A percentile compares a stretch with the other conserved stretches of the same genome.
Conservation (phyloP, 768 basidiomycete genomes). For the Candolleomyces eurysporus region DNA sequence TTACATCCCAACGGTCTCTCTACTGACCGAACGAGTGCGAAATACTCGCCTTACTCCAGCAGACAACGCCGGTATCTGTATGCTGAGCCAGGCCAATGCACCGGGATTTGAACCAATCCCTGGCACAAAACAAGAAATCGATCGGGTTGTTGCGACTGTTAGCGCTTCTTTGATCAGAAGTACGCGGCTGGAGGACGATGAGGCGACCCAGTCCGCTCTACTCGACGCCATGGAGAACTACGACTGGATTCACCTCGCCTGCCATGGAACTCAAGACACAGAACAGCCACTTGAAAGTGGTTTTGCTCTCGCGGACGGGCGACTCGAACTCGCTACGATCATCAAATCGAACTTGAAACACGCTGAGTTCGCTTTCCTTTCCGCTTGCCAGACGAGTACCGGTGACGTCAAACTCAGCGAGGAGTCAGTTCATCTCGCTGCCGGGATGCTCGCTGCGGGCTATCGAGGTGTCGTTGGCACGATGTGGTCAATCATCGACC, state of each 20-base stretch:
- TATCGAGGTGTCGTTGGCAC: constrained; percentile 33
- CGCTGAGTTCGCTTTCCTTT: constrained; percentile 33
- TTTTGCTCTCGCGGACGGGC: constrained; percentile 19
- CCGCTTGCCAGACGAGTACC: constrained; percentile 38
- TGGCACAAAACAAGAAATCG: constrained; percentile 10
- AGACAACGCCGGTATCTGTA: constrained; percentile 2
- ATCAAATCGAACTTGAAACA: constrained; percentile 4
- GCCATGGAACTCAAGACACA: constrained; percentile 29
- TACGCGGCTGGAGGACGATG: neutral
- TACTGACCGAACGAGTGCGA: constrained; percentile 3
- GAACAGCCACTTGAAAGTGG: constrained; percentile 22
- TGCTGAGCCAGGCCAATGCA: constrained; percentile 12
- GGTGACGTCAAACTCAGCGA: constrained; percentile 22
- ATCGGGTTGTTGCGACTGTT: neutral
- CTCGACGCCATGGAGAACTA: neutral
- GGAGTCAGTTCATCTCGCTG: constrained; percentile 33
- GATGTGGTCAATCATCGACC: constrained; percentile 35
- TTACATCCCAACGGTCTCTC: constrained; percentile 13
- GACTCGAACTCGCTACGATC: constrained; percentile 13
- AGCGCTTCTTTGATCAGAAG: neutral
- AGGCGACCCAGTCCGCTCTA: neutral
- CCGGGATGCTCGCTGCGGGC: constrained; percentile 34
- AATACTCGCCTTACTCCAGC: neutral
- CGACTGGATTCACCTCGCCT: constrained; percentile 32
- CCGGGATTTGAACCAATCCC: constrained; percentile 5